A percentile compares a stretch with the other conserved stretches of the same genome.
Conservation (phyloP, 1,284 basidiomycete genomes). For the Blastosporella zonata region DNA sequence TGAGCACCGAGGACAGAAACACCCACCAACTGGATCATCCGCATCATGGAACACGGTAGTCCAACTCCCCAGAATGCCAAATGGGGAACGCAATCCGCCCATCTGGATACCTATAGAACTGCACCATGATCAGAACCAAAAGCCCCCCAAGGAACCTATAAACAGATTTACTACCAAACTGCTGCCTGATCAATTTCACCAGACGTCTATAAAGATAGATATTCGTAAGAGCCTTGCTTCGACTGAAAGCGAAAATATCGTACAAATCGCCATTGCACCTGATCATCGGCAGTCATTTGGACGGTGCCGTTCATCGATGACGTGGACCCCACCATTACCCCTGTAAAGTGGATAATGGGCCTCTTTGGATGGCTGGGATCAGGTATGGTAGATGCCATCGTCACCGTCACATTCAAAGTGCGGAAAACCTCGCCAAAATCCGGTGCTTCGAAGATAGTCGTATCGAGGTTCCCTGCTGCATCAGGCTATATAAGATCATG, state of each 20-base stretch:
- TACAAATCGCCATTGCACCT: conserved; percentile 65
- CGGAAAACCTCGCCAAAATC: conserved; percentile 53
- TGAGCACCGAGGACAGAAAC: not conserved
- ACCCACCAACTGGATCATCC: conserved; percentile 54
- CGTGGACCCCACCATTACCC: conserved; percentile 42
- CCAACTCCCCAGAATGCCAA: conserved; percentile 64
- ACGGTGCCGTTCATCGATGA: conserved; percentile 51
- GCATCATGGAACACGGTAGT: conserved; percentile 63
- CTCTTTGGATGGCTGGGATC: conserved; percentile 48
- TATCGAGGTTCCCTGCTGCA: conserved; percentile 34
- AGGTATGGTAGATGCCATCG: conserved; percentile 36
- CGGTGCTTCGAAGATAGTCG: conserved; percentile 45
- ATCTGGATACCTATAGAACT: conserved; percentile 66
- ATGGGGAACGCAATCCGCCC: conserved; percentile 55
- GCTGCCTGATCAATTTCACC: conserved; percentile 55
- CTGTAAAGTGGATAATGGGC: conserved; percentile 54
- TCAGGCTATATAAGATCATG: conserved; percentile 9
- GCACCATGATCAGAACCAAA: conserved; percentile 4
- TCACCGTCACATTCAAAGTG: conserved; percentile 44
- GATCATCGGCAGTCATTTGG: conserved; percentile 52
- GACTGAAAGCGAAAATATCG: conserved; percentile 25
- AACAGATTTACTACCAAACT: conserved; percentile 55
- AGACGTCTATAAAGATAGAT: conserved; percentile 38
- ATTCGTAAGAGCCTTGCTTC: conserved; percentile 10
- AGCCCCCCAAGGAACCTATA: not conserved